These are phyloP conservation scores for Kondoa subrosea DNA, from an alignment of 768 basidiomycete species.

Conservation along the genomic window DNA sequence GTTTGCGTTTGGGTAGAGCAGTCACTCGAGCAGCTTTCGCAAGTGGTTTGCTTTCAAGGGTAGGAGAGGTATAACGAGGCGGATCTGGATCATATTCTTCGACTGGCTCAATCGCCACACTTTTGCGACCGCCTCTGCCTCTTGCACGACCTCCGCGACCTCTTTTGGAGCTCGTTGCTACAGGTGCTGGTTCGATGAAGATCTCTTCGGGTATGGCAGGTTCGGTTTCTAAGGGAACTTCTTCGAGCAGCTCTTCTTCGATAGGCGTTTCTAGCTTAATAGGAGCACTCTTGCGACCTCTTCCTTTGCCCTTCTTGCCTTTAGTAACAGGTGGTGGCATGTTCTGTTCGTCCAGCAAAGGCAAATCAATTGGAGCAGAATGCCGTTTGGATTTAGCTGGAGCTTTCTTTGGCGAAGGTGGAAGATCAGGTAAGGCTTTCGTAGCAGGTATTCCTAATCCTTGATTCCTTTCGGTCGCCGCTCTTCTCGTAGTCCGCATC, in stretches of 20 bases:
- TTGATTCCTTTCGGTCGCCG: slow-evolving; percentile 43
- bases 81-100: neutral
- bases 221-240: neutral
- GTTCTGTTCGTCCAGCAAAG: too few relatives aligned
- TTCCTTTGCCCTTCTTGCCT: neutral
- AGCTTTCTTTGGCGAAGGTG: neutral
- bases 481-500: slow-evolving; percentile 47
- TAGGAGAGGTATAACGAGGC: neutral
- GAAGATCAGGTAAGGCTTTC: neutral
- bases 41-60: slow-evolving; percentile 10
- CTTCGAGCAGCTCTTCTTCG: neutral
- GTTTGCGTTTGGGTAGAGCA: neutral
- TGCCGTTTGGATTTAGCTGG: neutral
- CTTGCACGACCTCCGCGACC: neutral
- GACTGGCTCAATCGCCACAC: too few relatives aligned
- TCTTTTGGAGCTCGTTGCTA: neutral
- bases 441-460: slow-evolving; percentile 31
- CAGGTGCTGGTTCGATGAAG: neutral
- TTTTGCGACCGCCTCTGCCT: neutral
- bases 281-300: neutral
- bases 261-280: neutral
- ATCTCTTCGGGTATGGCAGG: neutral
- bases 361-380: neutral
- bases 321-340: too few relatives aligned
- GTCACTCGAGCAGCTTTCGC: neutral